phyloP scores from a whole-genome alignment of 495 filamentous ascomycete species.

The Penicillium bovifimosum region DNA sequence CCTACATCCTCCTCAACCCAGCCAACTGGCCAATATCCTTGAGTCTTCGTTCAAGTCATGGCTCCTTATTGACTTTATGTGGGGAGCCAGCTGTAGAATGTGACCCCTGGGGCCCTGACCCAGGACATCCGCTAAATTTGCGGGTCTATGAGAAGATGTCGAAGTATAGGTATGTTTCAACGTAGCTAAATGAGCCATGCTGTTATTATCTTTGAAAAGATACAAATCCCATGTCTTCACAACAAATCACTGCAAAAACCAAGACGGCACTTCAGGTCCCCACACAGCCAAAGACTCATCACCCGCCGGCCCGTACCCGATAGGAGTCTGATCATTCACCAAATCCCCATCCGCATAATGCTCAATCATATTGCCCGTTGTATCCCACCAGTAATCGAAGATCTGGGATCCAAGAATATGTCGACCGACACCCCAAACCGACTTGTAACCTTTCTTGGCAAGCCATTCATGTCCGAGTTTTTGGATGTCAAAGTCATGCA shows the following conservation, averaged over 20 bases:
- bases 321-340: background rate
- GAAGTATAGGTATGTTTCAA: no score
- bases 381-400: conserved; percentile 66
- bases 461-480: conserved; percentile 67
- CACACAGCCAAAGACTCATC: background rate
- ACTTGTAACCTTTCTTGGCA: conserved; percentile 54
- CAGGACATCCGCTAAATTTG: no score
- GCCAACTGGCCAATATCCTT: no score
- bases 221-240: no score
- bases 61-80: no score
- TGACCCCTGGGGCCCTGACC: no score
- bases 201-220: no score
- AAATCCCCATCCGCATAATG: conserved; percentile 18
- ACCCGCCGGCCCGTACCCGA: background rate
- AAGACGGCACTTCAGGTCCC: background rate
- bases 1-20: no score
- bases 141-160: no score
- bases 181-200: no score
- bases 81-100: no score
- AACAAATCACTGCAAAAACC: background rate
- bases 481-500: conserved; percentile 67
- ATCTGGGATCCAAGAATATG: conserved; percentile 70
- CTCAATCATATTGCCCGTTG: conserved; percentile 3
- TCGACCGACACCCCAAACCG: conserved; percentile 65
- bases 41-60: no score